Percentiles rank a stretch among this genome's conserved stretches.
phyloP scores from a whole-genome alignment of 1,284 basidiomycete genomes.

The Heliocybe sulcata region DNA sequence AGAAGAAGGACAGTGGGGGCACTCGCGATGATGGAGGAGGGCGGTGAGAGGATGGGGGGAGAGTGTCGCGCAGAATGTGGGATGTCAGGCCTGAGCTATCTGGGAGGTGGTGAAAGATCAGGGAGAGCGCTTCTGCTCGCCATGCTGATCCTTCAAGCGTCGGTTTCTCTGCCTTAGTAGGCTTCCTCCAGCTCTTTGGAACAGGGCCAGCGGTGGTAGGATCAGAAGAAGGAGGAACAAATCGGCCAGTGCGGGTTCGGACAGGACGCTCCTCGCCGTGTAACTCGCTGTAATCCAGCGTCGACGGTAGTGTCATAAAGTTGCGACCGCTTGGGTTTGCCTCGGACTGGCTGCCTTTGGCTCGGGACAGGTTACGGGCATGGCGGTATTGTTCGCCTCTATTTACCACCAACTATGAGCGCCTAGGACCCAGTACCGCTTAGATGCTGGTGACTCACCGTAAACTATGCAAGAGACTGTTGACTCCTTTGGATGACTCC shows the following conservation, averaged over 20 bases:
- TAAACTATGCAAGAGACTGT: background rate
- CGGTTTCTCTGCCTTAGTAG: conserved; percentile 12
- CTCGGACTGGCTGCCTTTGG: conserved; percentile 26
- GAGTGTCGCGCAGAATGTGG: background rate
- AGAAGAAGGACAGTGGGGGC: conserved; percentile 37
- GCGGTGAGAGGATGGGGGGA: background rate
- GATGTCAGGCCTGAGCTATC: conserved; percentile 5
- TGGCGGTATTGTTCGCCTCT: conserved; percentile 68
- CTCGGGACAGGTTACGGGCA: conserved; percentile 41
- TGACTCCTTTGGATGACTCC: background rate
- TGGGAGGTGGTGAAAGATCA: conserved; percentile 33
- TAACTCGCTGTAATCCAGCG: conserved; percentile 17
- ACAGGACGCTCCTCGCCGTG: background rate
- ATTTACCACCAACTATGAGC: too few species aligned
- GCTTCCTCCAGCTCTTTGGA: conserved; percentile 16
- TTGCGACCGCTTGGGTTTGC: conserved; percentile 21
- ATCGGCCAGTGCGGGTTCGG: background rate
- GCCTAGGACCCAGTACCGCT: too few species aligned
- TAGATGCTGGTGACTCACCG: background rate
- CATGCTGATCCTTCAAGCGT: conserved; percentile 29
- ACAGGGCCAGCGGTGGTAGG: conserved; percentile 9
- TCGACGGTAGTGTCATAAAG: conserved; percentile 32
- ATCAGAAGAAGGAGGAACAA: background rate
- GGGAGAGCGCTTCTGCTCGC: conserved; percentile 44
- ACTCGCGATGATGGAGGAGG: conserved; percentile 12